phyloP scores from a whole-genome alignment of 805 yeast species.

The Saccharomycopsis microspora region DNA sequence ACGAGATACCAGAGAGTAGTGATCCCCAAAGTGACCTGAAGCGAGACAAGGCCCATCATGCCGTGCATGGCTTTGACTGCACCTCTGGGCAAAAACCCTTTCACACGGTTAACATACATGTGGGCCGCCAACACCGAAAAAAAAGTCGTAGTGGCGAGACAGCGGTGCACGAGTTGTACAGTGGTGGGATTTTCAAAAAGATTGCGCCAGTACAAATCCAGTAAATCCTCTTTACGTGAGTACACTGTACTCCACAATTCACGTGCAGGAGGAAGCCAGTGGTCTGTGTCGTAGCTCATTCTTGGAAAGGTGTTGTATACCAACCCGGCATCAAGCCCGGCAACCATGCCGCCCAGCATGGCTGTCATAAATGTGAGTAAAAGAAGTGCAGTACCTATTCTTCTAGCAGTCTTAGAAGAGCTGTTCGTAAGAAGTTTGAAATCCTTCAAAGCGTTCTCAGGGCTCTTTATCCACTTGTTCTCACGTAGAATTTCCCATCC shows the following conservation, averaged over 20 bases:
- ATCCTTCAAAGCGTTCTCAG: conserved; percentile 40
- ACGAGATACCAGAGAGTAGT: conserved; percentile 77
- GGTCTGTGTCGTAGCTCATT: conserved; percentile 64
- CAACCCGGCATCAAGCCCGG: conserved; percentile 95
- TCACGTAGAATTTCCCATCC: conserved; percentile 79
- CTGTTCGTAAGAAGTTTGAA: conserved; percentile 55
- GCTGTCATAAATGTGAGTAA: conserved; percentile 78
- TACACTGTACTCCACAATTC: conserved; percentile 72
- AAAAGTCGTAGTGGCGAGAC: conserved; percentile 75
- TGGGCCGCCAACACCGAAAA: conserved; percentile 60
- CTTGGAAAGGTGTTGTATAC: conserved; percentile 94
- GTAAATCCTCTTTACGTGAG: conserved; percentile 51
- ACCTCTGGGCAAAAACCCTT: conserved; percentile 41
- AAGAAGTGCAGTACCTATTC: conserved; percentile 42
- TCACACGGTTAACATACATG: conserved; percentile 48
- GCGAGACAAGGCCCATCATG: conserved; percentile 71
- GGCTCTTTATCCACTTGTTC: conserved; percentile 53
- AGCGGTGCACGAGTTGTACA: conserved; percentile 85
- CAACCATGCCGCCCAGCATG: conserved; percentile 96
- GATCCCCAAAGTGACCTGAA: conserved; percentile 83
- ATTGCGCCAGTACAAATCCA: conserved; percentile 87
- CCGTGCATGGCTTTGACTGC: conserved; percentile 49
- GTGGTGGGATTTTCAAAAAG: conserved; percentile 91
- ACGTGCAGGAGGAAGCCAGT: conserved; percentile 55
- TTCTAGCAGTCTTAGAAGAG: conserved; percentile 44